phyloP scores from a whole-genome alignment of 2,329 filamentous ascomycete species.

The Talaromyces sp. region DNA sequence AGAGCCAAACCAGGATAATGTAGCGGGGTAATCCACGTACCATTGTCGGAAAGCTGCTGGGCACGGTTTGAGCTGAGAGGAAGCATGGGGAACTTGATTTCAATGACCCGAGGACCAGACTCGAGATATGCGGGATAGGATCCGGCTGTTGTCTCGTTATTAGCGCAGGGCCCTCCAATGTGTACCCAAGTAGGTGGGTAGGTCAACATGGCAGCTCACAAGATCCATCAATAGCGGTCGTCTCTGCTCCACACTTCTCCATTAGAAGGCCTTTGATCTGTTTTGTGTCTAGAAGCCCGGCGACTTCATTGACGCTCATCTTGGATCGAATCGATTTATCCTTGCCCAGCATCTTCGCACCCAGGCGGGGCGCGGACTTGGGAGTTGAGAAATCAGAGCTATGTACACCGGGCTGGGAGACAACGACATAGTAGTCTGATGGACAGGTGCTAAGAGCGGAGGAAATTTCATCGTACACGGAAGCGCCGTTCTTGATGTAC shows the following conservation, averaged over 20 bases:
- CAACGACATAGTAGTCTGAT: conserved; percentile 74
- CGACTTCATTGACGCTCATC: conserved; percentile 56
- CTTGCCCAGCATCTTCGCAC: conserved; percentile 51
- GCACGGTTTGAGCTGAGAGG: conserved; percentile 38
- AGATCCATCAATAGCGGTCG: conserved; percentile 48
- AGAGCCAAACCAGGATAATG: not conserved
- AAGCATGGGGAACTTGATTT: conserved; percentile 49
- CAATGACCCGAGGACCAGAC: conserved; percentile 46
- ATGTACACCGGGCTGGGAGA: conserved; percentile 75
- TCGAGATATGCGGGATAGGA: conserved; percentile 42
- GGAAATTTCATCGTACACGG: conserved; percentile 47
- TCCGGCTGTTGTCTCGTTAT: conserved; percentile 36
- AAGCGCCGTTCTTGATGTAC: conserved; percentile 48
- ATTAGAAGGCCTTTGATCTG: conserved; percentile 48
- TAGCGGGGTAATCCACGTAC: conserved; percentile 32
- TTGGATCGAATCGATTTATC: conserved; percentile 58
- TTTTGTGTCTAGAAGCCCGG: conserved; percentile 51
- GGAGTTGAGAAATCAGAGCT: conserved; percentile 66
- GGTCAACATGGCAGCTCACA: conserved; percentile 33
- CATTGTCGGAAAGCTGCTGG: conserved; percentile 47
- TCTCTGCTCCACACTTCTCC: conserved; percentile 51
- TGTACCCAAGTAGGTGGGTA: not conserved
- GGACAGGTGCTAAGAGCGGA: conserved; percentile 66
- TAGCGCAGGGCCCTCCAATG: conserved; percentile 11
- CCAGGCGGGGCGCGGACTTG: conserved; percentile 58